Percentiles rank a stretch among this genome's conserved stretches.
Evolutionary conservation across 2,329 filamentous ascomycete species (phyloP).

Genomic region (Fusarium incarnatum): DNA sequence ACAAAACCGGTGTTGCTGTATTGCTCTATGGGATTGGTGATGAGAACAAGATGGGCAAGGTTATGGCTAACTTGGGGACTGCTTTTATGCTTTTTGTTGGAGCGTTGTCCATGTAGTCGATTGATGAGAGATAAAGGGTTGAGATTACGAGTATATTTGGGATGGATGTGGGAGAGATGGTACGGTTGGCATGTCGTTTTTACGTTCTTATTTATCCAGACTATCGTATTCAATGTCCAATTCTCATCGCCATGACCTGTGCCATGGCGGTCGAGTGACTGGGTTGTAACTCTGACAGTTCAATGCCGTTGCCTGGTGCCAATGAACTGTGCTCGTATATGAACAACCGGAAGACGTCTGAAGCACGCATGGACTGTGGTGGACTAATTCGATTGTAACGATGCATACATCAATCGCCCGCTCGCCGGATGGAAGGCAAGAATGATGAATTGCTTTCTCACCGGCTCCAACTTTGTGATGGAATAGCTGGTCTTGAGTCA

Average conservation of each 20-base stretch:
- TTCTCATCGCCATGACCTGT: no score
- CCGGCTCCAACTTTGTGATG: not conserved
- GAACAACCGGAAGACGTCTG: accelerated
- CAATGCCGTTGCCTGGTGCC: not conserved
- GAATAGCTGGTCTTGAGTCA: not conserved
- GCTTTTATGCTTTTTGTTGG: not conserved
- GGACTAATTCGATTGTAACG: not conserved
- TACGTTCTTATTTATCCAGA: not conserved
- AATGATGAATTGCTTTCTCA: no score
- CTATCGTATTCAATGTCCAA: not conserved
- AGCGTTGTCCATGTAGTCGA: not conserved
- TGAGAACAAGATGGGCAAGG: not conserved
- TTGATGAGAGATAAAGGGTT: not conserved
- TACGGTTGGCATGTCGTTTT: not conserved
- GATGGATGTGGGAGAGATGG: not conserved
- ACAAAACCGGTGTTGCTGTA: not conserved
- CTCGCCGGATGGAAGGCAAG: no score
- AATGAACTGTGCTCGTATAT: not conserved
- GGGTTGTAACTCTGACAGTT: no score
- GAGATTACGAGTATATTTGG: not conserved
- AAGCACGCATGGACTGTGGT: not conserved
- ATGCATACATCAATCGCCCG: not conserved
- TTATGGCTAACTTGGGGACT: not conserved
- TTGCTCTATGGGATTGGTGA: not conserved
- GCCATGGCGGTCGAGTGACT: no score